phyloP scores from a whole-genome alignment of 805 yeast genomes.

The Millerago galiae region DNA sequence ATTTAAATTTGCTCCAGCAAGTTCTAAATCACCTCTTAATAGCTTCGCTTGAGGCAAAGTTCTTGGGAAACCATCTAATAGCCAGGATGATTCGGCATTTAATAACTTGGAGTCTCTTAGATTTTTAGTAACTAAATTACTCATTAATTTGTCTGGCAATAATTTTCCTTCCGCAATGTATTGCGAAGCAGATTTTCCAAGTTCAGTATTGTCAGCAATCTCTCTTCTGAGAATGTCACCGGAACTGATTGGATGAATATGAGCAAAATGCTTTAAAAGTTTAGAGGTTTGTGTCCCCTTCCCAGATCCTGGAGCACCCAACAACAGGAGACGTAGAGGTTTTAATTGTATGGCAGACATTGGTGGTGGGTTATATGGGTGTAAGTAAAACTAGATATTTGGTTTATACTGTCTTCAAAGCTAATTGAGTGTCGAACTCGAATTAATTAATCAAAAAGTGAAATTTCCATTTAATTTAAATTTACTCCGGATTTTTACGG shows the following conservation, averaged over 20 bases:
- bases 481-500: background rate
- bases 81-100: conserved; percentile 46
- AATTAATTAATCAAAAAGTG: too few species aligned
- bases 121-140: conserved; percentile 47
- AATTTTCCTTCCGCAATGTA: conserved; percentile 59
- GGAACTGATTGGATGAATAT: conserved; percentile 59
- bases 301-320: conserved; percentile 96
- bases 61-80: conserved; percentile 91
- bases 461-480: too few species aligned
- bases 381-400: background rate
- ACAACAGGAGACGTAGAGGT: conserved; percentile 60
- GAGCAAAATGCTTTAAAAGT: conserved; percentile 47
- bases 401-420: too few species aligned
- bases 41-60: conserved; percentile 65
- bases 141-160: conserved; percentile 70
- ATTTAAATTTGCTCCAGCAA: conserved; percentile 42
- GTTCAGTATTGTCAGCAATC: conserved; percentile 43
- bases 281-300: conserved; percentile 84
- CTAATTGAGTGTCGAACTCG: background rate
- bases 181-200: conserved; percentile 52
- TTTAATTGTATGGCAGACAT: conserved; percentile 1
- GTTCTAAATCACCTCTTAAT: conserved; percentile 39
- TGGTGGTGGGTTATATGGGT: background rate
- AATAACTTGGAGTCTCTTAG: conserved; percentile 39
- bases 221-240: conserved; percentile 79